These are phyloP conservation scores for Termitomyces sp. DNA, from an alignment of 768 basidiomycete genomes.

Conservation along the genomic window DNA sequence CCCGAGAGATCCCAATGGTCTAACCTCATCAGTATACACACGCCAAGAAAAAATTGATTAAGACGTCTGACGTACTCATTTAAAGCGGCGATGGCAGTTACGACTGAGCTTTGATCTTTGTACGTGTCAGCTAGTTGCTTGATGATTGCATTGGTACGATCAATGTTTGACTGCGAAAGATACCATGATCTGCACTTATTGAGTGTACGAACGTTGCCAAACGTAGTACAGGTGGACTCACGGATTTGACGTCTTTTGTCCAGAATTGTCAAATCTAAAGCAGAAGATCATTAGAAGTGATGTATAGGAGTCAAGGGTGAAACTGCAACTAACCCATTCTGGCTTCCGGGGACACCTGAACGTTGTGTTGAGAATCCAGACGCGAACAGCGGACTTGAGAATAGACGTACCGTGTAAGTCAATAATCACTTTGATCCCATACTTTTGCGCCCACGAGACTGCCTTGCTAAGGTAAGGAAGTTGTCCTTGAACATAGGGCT, in stretches of 20 bases:
- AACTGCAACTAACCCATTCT: conserved; percentile 58
- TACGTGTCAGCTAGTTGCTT: conserved; percentile 59
- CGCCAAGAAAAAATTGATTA: background rate
- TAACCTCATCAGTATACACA: conserved; percentile 20
- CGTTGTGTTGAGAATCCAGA: background rate
- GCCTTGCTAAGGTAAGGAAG: conserved; percentile 65
- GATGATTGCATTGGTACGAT: conserved; percentile 65
- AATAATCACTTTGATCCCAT: conserved; percentile 77
- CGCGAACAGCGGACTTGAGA: background rate
- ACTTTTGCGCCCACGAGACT: conserved; percentile 61
- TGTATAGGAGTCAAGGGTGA: background rate
- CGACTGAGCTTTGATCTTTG: conserved; percentile 46
- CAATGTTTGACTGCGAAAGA: conserved; percentile 56
- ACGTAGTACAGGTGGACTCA: conserved; percentile 20
- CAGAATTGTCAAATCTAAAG: conserved; percentile 77
- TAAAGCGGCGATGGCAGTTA: conserved; percentile 67
- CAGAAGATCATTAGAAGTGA: conserved; percentile 1
- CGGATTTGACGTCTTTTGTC: conserved; percentile 57
- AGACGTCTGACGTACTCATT: conserved; percentile 74
- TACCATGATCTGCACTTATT: conserved; percentile 55
- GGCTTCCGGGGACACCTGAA: conserved; percentile 72
- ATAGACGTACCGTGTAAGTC: conserved; percentile 57
- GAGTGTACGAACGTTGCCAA: conserved; percentile 4
- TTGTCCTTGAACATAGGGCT: conserved; percentile 79
- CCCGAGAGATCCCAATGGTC: conserved; percentile 72